These are phyloP conservation scores for Cryptococcus sp. DNA, from an alignment of 1,284 basidiomycete species.

Conservation along the genomic window DNA sequence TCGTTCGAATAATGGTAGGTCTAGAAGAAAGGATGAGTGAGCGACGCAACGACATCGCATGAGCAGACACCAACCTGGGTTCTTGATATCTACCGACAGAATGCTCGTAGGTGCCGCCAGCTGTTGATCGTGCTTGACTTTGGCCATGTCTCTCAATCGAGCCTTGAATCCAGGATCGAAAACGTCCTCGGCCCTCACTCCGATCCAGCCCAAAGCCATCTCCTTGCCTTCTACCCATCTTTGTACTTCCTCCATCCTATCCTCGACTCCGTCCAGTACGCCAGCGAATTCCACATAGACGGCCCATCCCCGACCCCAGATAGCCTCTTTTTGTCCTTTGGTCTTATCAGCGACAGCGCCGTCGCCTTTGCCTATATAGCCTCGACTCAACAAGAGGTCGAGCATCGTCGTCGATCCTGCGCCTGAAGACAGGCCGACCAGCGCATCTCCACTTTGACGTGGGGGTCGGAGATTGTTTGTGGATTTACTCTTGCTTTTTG, in stretches of 20 bases:
- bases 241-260: conserved; percentile 25
- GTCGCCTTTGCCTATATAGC: conserved; percentile 33
- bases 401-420: conserved; percentile 46
- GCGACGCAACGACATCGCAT: background rate
- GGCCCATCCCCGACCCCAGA: conserved; percentile 44
- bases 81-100: conserved; percentile 24
- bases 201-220: conserved; percentile 30
- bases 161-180: conserved; percentile 30
- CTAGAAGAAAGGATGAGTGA: conserved; percentile 14
- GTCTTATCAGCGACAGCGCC: conserved; percentile 26
- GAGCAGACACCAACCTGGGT: conserved; percentile 25
- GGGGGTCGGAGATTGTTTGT: conserved; percentile 25
- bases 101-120: background rate
- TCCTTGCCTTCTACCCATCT: conserved; percentile 18
- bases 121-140: background rate
- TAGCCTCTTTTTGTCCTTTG: conserved; percentile 35
- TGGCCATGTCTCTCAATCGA: conserved; percentile 11
- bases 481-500: conserved; percentile 5
- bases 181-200: conserved; percentile 45
- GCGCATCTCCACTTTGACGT: conserved; percentile 24
- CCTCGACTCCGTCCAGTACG: conserved; percentile 20
- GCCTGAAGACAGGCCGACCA: conserved; percentile 45
- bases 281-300: conserved; percentile 50
- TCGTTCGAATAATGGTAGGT: conserved; percentile 20
- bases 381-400: conserved; percentile 30